Evolutionary conservation across 1,139 yeast species (phyloP).

Genomic region (Zygoascus meyerae): DNA sequence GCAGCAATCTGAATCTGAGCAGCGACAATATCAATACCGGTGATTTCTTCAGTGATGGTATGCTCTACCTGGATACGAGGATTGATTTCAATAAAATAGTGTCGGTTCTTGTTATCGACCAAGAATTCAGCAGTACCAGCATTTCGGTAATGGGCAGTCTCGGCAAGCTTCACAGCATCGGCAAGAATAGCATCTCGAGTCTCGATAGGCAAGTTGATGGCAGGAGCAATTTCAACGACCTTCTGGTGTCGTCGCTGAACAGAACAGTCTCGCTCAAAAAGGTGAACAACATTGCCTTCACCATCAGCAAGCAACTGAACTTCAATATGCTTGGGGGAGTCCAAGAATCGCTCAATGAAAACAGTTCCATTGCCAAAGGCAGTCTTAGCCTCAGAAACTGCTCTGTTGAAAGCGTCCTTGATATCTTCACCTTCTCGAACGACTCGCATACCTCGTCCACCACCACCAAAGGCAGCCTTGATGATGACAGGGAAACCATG

Average conservation of each 20-base stretch:
- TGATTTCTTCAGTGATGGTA: constrained; percentile 97
- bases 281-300: constrained; percentile 90
- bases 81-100: constrained; percentile 95
- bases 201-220: constrained; percentile 72
- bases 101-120: constrained; percentile 91
- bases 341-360: constrained; percentile 91
- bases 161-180: constrained; percentile 92
- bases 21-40: constrained; percentile 96
- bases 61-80: constrained; percentile 99
- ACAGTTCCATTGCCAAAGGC: constrained; percentile 98
- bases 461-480: constrained; percentile 99
- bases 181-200: constrained; percentile 88
- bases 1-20: constrained; percentile 99
- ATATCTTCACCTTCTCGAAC: constrained; percentile 95
- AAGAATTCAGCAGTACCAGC: constrained; percentile 99
- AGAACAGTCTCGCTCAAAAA: constrained; percentile 97
- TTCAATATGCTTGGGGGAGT: constrained; percentile 96
- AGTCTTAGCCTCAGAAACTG: constrained; percentile 88
- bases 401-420: constrained; percentile 87
- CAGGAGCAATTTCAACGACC: constrained; percentile 99
- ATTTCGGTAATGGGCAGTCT: constrained; percentile 81
- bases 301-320: constrained; percentile 93
- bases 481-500: constrained; percentile 95
- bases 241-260: constrained; percentile 99
- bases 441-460: constrained; percentile 99